Evolutionary conservation across 2,329 filamentous ascomycete genomes (phyloP), one percentile per base, ranked within the genome.

Genomic region (Drechslerella dactyloides): DNA sequence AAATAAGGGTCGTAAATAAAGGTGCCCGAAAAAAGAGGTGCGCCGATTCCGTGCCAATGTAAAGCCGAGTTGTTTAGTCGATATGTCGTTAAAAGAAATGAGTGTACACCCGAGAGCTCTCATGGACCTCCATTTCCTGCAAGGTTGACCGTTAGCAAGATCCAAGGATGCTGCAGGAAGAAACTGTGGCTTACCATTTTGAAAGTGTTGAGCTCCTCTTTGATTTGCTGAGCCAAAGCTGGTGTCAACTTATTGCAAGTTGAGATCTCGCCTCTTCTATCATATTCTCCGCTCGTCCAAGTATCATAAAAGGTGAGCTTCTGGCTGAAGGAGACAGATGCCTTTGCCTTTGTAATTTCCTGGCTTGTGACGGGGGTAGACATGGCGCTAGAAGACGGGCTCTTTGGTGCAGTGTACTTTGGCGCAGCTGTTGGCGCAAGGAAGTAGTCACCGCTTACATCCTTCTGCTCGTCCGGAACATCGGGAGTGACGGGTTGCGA

Each of bases 81-180:
- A 73, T 66, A 61, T 65, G 75, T 84, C 82, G 81, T 93, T 86
- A 99, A 85, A 99, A 97, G 86, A 99, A 99, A 85, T 99, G 94
- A 77, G 94, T 99, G 84, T 99, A 97, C 78, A 97, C 93, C 83
- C 97, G 99, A 76, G 94, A 97, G 80, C 89, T 91, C 82, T 97
- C 94, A 80, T 99, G 94, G 78, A 99, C 94, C 84, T 97, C 94
- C 94, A 99, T 99, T 83, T 99, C 94, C 94, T 97, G 57, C 8
- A 24, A n/a, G 8, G 52, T 17, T 1, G 1, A 23, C 51, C 2
- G 21, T 57, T 74, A 42, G 60, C 11, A 54, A n/a, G 15, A 35
- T 13, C 13, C 63, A 42, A 23, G 1, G n/a, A 1, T 52, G 11
- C 23, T 1, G 19, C n/a, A 33, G 35, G 15, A 48, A 53, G 13